Percentiles rank a stretch among this genome's conserved stretches.
These are phyloP conservation scores for Elymus sibiricus DNA, from an alignment of 176 grass and related monocot species.

Conservation along the genomic window DNA sequence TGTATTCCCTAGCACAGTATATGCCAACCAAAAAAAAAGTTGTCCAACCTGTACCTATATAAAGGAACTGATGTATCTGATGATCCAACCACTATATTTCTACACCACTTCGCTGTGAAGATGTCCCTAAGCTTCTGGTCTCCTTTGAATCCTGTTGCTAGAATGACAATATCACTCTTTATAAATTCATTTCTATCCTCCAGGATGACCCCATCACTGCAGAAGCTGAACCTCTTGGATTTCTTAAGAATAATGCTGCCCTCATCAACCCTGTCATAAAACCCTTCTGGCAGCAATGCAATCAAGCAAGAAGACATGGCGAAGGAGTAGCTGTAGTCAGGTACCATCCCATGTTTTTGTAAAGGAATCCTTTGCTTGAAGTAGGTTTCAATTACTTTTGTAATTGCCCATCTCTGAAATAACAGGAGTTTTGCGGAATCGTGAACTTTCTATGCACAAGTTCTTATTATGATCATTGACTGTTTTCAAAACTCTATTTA, in stretches of 20 bases:
- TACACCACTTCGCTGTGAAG: conserved; percentile 65
- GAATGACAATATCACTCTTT: conserved; percentile 68
- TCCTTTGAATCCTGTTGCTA: conserved; percentile 86
- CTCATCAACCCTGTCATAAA: conserved; percentile 83
- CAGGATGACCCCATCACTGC: conserved; percentile 46
- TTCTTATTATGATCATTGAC: neutral
- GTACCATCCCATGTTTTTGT: conserved; percentile 84
- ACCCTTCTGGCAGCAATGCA: conserved; percentile 65
- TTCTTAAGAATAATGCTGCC: conserved; percentile 81
- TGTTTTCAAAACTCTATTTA: neutral
- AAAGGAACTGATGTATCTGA: conserved; percentile 52
- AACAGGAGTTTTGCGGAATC: conserved; percentile 5
- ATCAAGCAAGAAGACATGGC: conserved; percentile 66
- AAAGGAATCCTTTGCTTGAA: conserved; percentile 59
- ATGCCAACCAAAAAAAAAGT: neutral
- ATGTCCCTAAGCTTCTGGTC: conserved; percentile 87
- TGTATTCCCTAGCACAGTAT: neutral
- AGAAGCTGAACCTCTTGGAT: conserved; percentile 71
- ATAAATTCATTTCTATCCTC: conserved; percentile 50
- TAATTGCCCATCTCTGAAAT: conserved; percentile 77
- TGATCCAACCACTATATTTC: conserved; percentile 58
- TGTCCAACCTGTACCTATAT: conserved; percentile 49
- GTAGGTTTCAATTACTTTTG: conserved; percentile 67
- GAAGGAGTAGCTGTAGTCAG: conserved; percentile 82
- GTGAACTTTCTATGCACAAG: neutral